These are phyloP conservation scores for Hippophae rhamnoides DNA, from an alignment of 306 rosid species.

Conservation along the genomic window DNA sequence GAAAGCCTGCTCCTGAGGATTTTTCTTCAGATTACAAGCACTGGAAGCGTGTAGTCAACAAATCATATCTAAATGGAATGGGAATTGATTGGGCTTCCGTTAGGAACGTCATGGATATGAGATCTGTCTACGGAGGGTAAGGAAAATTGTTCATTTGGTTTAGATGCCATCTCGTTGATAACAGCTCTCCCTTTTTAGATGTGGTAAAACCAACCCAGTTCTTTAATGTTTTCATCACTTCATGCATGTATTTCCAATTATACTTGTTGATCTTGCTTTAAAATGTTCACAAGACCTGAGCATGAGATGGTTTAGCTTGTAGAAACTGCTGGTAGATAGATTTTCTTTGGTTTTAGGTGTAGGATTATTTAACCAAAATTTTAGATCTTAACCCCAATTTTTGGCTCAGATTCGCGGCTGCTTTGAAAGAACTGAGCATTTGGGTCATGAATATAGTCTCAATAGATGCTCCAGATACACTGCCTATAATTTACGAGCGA, in stretches of 20 bases:
- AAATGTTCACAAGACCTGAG: neutral
- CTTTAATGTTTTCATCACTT: neutral
- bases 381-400: slow-evolving; percentile 11
- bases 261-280: neutral
- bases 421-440: slow-evolving; percentile 64
- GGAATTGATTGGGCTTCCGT: slow-evolving; percentile 80
- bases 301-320: neutral
- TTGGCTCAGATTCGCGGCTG: slow-evolving; percentile 78
- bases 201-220: neutral
- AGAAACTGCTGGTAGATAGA: neutral
- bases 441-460: slow-evolving; percentile 98
- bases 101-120: slow-evolving; percentile 97
- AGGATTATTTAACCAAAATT: slow-evolving; percentile 8
- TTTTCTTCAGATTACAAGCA: slow-evolving; percentile 66
- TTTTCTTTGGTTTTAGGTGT: slow-evolving; percentile 5
- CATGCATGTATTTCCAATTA: neutral
- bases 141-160: slow-evolving; percentile 15
- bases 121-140: slow-evolving; percentile 93
- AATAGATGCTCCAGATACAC: slow-evolving; percentile 71
- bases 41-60: slow-evolving; percentile 71
- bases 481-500: slow-evolving; percentile 83
- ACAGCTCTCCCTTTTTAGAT: neutral
- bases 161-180: neutral
- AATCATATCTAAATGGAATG: slow-evolving; percentile 66
- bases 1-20: slow-evolving; percentile 94